Conservation (phyloP, 2,329 filamentous ascomycete species). For the Albifimbria verrucaria region DNA sequence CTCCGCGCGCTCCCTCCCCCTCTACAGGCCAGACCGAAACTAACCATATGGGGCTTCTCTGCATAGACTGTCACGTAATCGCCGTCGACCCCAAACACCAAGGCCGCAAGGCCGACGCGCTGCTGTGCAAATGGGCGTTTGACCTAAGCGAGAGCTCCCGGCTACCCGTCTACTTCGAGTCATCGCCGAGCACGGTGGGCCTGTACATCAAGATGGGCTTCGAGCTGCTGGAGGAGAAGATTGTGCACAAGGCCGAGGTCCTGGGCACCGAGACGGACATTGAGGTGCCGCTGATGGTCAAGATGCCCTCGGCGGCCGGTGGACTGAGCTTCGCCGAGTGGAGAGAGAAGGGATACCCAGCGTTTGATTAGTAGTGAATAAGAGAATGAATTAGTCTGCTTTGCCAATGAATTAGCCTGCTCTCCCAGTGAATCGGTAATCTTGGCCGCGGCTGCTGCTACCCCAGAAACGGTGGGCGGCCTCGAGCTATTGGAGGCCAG, state of each 20-base stretch:
- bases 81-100: slow-evolving; percentile 41
- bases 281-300: slow-evolving; percentile 38
- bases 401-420: no score
- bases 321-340: slow-evolving; percentile 32
- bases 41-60: no score
- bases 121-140: slow-evolving; percentile 39
- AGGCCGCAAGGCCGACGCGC: slow-evolving; percentile 36
- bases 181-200: slow-evolving; percentile 35
- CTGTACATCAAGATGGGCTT: slow-evolving; percentile 47
- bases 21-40: no score
- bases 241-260: slow-evolving; percentile 34
- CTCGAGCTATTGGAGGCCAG: no score
- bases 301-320: slow-evolving; percentile 31
- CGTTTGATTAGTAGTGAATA: neutral
- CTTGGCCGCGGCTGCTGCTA: neutral
- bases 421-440: neutral
- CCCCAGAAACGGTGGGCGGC: neutral
- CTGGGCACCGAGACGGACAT: slow-evolving; percentile 32
- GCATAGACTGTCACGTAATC: slow-evolving; percentile 40
- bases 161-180: slow-evolving; percentile 45
- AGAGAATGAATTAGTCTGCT: no score
- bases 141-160: slow-evolving; percentile 29
- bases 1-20: neutral
- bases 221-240: slow-evolving; percentile 31
- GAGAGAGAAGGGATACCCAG: slow-evolving; percentile 17